Percentiles rank a stretch among this genome's conserved stretches.
phyloP scores from a whole-genome alignment of 345 rosid genomes.

The Eucalyptus pumila region DNA sequence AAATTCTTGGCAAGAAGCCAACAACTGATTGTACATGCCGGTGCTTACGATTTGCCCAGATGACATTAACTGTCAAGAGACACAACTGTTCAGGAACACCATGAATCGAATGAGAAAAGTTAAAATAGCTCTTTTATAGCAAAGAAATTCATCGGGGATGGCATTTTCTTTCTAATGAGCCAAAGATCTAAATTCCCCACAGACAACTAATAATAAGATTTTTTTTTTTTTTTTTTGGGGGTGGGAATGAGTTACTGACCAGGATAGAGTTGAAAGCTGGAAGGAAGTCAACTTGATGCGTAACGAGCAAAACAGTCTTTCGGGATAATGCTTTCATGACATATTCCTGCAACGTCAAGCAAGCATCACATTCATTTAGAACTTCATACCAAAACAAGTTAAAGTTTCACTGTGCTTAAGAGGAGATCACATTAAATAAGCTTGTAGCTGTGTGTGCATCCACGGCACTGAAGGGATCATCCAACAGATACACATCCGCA shows the following conservation, averaged over 20 bases:
- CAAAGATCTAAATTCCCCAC: background rate
- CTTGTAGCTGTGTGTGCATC: conserved; percentile 46
- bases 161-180: background rate
- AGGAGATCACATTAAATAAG: conserved; percentile 22
- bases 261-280: conserved; percentile 12
- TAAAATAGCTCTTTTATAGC: background rate
- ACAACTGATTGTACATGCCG: conserved; percentile 19
- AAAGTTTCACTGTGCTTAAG: background rate
- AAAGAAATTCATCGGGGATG: background rate
- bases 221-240: too few species aligned
- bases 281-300: conserved; percentile 34
- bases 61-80: conserved; percentile 25
- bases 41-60: conserved; percentile 22
- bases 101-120: background rate
- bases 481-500: conserved; percentile 47
- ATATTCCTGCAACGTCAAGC: conserved; percentile 21
- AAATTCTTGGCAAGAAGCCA: conserved; percentile 20
- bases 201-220: background rate
- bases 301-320: conserved; percentile 45
- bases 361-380: background rate
- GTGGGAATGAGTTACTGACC: background rate
- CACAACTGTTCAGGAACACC: background rate
- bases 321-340: conserved; percentile 22
- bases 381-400: background rate
- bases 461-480: conserved; percentile 54